These are phyloP conservation scores for Micractinium conductrix DNA, from an alignment of 139 green algal genomes.

Conservation along the genomic window DNA sequence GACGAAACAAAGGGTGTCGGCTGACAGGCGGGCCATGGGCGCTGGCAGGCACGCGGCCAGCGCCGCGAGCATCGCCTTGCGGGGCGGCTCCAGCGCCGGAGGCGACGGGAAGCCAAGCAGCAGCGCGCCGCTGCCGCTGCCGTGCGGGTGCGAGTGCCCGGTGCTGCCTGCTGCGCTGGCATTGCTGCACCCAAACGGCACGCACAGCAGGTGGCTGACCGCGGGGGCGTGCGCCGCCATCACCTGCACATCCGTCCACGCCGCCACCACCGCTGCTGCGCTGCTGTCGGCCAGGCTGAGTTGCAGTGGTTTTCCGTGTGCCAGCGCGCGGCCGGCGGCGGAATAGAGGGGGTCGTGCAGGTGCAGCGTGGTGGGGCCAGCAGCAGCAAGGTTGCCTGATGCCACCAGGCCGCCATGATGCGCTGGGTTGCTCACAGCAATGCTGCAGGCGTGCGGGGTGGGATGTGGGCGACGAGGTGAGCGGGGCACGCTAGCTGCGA, in stretches of 20 bases:
- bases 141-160: not conserved
- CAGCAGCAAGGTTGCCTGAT: not conserved
- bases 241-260: constrained; percentile 18
- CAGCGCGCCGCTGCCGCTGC: constrained; percentile 11
- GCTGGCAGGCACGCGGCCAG: constrained; percentile 20
- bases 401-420: constrained; percentile 3
- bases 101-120: constrained; percentile 18
- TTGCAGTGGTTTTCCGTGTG: not conserved
- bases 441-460: not conserved
- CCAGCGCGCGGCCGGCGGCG: not conserved
- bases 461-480: too few relatives aligned
- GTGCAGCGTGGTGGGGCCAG: constrained; percentile 29
- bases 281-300: not conserved
- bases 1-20: constrained; percentile 17
- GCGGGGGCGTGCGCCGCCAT: not conserved
- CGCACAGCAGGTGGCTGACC: constrained; percentile 27
- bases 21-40: constrained; percentile 1
- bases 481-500: too few relatives aligned
- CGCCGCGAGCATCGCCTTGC: not conserved
- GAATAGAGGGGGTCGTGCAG: not conserved
- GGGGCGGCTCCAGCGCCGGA: not conserved
- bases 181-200: constrained; percentile 3
- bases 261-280: not conserved
- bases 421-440: constrained; percentile 18
- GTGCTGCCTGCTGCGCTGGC: not conserved